Percentiles rank a stretch among this genome's conserved stretches.
These are phyloP conservation scores for Pachyrhizus erosus DNA, from an alignment of 306 rosid species.

Conservation along the genomic window DNA sequence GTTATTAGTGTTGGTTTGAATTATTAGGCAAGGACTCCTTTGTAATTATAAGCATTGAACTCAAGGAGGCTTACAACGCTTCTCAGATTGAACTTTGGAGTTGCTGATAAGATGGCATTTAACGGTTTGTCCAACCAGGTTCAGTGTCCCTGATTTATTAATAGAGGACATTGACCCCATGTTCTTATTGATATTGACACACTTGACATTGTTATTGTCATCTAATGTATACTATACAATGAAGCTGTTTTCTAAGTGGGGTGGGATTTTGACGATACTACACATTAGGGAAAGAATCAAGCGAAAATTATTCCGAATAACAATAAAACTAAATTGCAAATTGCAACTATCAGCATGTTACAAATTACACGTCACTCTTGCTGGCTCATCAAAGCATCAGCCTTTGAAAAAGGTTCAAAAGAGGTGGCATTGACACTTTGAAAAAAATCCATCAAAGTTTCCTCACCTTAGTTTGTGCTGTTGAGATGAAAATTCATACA, in stretches of 20 bases:
- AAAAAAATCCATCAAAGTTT: neutral
- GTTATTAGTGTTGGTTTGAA: neutral
- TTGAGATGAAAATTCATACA: neutral
- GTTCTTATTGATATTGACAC: neutral
- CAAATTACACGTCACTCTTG: neutral
- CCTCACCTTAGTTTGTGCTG: neutral
- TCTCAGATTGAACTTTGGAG: constrained; percentile 1
- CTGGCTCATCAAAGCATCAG: neutral
- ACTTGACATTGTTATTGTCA: neutral
- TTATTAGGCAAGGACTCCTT: neutral
- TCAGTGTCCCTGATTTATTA: neutral
- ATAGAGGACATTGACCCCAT: neutral
- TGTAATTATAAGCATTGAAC: neutral
- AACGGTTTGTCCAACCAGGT: neutral
- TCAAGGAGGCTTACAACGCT: neutral
- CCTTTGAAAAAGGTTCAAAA: constrained; percentile 10
- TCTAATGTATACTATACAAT: neutral
- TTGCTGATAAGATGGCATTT: neutral
- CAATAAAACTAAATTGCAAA: neutral
- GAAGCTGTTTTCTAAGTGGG: neutral
- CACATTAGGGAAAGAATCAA: neutral
- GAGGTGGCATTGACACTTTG: neutral
- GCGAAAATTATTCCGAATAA: neutral
- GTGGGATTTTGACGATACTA: neutral
- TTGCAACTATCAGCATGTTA: neutral